Evolutionary conservation across 768 basidiomycete genomes (phyloP), one percentile per base, ranked within the genome.

Genomic region (Tulasnella sp.): DNA sequence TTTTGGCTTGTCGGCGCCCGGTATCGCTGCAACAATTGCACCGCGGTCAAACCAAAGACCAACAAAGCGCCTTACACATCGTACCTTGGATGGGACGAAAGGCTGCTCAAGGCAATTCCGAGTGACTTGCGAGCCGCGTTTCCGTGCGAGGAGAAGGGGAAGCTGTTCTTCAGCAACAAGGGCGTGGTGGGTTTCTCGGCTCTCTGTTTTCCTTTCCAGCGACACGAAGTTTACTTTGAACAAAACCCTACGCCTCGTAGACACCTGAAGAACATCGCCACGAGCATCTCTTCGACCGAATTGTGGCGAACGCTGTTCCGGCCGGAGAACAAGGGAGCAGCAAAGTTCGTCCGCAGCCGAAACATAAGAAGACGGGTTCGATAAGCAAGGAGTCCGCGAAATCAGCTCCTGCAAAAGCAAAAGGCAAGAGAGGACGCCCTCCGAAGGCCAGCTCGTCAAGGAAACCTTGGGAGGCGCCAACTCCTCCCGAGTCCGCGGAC

Each of bases 1-100:
- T n/a, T n/a, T n/a, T n/a, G n/a, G n/a, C n/a, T n/a, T n/a, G n/a
- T n/a, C n/a, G n/a, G n/a, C n/a, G n/a, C n/a, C 31, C 64, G 64
- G 64, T 69, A 69, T 69, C 64, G 64, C 14, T 69, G 64, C 64
- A 69, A 69, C 64, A 69, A 69, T 18, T 69, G 64, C 64, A 37
- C 64, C 14, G 64, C 64, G 14, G 64, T 69, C 14, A 69, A 69
- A 37, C 64, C 64, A 34, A 69, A 69, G 64, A 69, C 64, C 64
- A 69, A 69, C 64, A 69, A 69, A 37, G 64, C 64, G 18, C 64
- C 64, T 5, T 69, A 69, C 12, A 69, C 64, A 11, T 69, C 64
- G 64, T 69, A 69, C 28, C 64, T 69, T 16, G 64, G 64, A 69
- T 69, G 64, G 64, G 64, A 69, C 16, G 31, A 31, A 28, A 12